A percentile compares a stretch with the other conserved stretches of the same genome.
Evolutionary conservation across 129 eudicot species (phyloP).

Genomic region (Apium graveolens): DNA sequence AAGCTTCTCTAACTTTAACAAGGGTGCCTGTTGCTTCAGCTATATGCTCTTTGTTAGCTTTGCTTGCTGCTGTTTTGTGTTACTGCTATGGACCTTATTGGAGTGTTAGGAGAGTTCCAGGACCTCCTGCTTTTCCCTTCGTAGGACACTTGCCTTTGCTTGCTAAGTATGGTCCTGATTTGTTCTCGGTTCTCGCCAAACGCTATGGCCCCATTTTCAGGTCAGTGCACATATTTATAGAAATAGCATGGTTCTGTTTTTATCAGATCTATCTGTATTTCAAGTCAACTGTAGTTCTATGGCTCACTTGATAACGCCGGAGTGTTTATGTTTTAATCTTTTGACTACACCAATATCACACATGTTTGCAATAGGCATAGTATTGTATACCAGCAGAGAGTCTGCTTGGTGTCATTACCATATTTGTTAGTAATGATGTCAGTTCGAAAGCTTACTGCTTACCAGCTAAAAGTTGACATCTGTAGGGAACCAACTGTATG

Average conservation of each 20-base stretch:
- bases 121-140: conserved; percentile 73
- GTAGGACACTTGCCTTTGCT: conserved; percentile 86
- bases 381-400: neutral
- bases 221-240: conserved; percentile 20
- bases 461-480: neutral
- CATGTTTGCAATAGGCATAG: neutral
- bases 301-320: neutral
- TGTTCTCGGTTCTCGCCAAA: conserved; percentile 69
- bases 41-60: conserved; percentile 27
- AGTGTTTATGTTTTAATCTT: neutral
- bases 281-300: neutral
- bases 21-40: conserved; percentile 18
- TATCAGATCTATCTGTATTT: neutral
- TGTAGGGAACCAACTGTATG: neutral
- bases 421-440: neutral
- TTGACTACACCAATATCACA: neutral
- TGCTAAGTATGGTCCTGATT: conserved; percentile 76
- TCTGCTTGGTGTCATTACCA: neutral
- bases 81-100: conserved; percentile 70
- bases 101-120: conserved; percentile 79
- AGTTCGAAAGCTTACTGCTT: neutral
- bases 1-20: conserved; percentile 4
- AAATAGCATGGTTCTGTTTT: neutral
- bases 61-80: conserved; percentile 25
- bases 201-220: conserved; percentile 84